Evolutionary conservation across 495 filamentous ascomycete species (phyloP), one percentile per base, ranked within the genome.

Genomic region (Letharia lupina): DNA sequence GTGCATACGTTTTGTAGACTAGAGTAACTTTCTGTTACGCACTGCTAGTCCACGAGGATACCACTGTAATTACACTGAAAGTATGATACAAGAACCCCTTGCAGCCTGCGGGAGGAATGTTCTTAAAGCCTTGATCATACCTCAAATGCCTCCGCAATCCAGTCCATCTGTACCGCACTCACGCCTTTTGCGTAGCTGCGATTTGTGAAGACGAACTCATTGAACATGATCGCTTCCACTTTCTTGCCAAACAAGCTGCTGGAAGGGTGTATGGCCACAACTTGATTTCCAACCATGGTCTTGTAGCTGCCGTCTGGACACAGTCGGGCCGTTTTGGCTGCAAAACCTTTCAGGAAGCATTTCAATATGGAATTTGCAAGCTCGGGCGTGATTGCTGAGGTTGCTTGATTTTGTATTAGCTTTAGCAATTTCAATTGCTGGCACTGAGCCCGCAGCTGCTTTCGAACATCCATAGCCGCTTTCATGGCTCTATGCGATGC

Each of bases 121-220:
- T 28, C 23, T 28, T 28, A 28, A 42, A 42, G 40, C 40, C 2
- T 42, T 42, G 40, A 18, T 60, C 18, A 70, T 23, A 76, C 75
- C 35, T 77, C 82, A 72, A 91, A 72, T 4, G 83, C 84, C 67
- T 93, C 89, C 9, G 83, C 82, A 39, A 97, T 83, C 95, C 94
- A 98, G 68, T 88, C 83, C 71, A 93, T 86, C 78, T 96, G 88
- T 44, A 97, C 86, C 4, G 84, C 86, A 75, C 89, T 95, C 60
- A 97, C 93, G 47, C 88, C 88, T 73, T 91, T 88, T 18, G 89
- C 95, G 77, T 95, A 99, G 70, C 87, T 93, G 73, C 88, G 90
- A 61, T 88, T 90, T 11, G 95, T 99, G 73, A 89, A 98, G 3
- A 99, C 93, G 75, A 94, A 92, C 74, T 99, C 93, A 69, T 93